Conservation (phyloP, 108 stramenopile species). For the Nannochloropsis oceanica region DNA sequence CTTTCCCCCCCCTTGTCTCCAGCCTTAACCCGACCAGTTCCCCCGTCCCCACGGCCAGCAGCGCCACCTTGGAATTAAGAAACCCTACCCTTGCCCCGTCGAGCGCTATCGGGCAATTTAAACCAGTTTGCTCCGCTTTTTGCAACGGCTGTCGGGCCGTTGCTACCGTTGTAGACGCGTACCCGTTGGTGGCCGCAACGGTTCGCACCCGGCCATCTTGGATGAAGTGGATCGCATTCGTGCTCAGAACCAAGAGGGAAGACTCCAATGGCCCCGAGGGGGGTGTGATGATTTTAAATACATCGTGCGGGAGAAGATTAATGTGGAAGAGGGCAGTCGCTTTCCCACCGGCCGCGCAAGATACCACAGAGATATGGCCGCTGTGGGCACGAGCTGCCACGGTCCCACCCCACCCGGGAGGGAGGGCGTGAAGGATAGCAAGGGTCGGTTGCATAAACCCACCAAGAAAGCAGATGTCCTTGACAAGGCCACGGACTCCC, state of each 20-base stretch:
- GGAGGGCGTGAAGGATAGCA: neutral
- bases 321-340: neutral
- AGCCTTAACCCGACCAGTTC: neutral
- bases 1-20: neutral
- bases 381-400: neutral
- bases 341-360: neutral
- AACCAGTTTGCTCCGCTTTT: neutral
- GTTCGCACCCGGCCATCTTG: neutral
- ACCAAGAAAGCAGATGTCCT: neutral
- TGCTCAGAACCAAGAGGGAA: neutral
- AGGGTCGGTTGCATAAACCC: neutral
- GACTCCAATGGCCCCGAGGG: neutral
- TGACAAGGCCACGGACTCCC: neutral
- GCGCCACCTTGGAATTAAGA: neutral
- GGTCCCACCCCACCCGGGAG: neutral
- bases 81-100: neutral
- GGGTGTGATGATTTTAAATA: neutral
- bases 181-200: neutral
- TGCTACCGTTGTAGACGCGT: neutral
- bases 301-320: neutral
- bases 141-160: neutral
- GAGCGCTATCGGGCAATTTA: neutral
- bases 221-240: neutral
- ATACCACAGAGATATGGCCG: neutral
- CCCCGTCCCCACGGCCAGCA: neutral